Conservation (phyloP, 1,284 basidiomycete genomes). For the Trichosporon inkin region DNA sequence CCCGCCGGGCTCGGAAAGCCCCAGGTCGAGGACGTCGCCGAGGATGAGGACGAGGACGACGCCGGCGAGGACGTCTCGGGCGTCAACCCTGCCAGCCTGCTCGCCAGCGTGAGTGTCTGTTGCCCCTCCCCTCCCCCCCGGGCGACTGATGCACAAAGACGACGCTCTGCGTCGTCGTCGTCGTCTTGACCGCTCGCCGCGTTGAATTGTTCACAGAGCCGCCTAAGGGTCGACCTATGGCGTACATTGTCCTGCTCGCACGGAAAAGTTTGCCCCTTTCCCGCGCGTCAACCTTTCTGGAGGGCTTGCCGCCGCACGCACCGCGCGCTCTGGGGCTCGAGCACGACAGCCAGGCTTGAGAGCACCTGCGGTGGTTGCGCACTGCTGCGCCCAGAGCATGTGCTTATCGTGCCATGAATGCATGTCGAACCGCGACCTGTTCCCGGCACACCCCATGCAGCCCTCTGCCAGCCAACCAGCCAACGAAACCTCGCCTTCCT, state of each 20-base stretch:
- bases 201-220: not conserved
- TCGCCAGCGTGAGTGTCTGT: constrained; percentile 47
- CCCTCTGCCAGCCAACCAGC: no score
- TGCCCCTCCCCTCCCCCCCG: not conserved
- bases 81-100: constrained; percentile 48
- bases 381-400: not conserved
- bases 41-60: constrained; percentile 52
- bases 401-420: constrained; percentile 2
- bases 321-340: constrained; percentile 3
- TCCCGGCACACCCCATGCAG: no score
- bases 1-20: constrained; percentile 61
- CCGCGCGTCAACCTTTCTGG: not conserved
- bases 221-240: not conserved
- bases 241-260: not conserved
- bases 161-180: no score
- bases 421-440: no score
- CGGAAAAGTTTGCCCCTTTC: constrained; percentile 3
- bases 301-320: constrained; percentile 4
- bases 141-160: not conserved
- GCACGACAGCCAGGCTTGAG: not conserved
- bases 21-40: constrained; percentile 64
- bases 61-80: constrained; percentile 53
- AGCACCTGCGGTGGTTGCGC: no score
- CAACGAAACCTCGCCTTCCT: no score
- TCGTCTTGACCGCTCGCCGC: not conserved